Evolutionary conservation across 495 filamentous ascomycete species (phyloP).

Genomic region (Stereocaulon alpinum): DNA sequence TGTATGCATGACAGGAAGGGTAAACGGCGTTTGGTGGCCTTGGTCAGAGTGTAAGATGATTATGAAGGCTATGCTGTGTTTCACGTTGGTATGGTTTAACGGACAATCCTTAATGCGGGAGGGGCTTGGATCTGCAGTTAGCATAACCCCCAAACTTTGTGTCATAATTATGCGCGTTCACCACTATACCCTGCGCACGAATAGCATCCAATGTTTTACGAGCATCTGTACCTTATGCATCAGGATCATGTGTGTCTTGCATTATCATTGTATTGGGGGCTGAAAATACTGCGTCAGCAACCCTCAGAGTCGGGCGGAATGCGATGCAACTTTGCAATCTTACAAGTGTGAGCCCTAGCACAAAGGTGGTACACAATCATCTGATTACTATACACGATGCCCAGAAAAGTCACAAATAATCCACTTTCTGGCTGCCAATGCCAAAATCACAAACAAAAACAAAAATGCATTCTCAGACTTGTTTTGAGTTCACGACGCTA

Average conservation of each 20-base stretch:
- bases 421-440: neutral
- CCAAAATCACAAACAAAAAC: no score
- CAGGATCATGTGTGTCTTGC: neutral
- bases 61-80: constrained; percentile 19
- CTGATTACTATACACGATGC: constrained; percentile 2
- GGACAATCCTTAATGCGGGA: constrained; percentile 16
- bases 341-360: neutral
- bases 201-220: neutral
- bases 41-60: neutral
- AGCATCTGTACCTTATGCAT: neutral
- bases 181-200: neutral
- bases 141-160: neutral
- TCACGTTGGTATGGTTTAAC: constrained; percentile 16
- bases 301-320: neutral
- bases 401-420: neutral
- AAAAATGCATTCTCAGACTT: neutral
- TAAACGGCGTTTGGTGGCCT: constrained; percentile 10
- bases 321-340: constrained; percentile 12
- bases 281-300: neutral
- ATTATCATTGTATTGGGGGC: constrained; percentile 3
- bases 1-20: neutral
- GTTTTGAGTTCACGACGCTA: neutral
- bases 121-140: constrained; percentile 16
- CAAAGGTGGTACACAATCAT: neutral
- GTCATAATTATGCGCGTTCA: constrained; percentile 12